These are phyloP conservation scores for Melastoma candidum DNA, from an alignment of 441 rosid species.

Conservation along the genomic window DNA sequence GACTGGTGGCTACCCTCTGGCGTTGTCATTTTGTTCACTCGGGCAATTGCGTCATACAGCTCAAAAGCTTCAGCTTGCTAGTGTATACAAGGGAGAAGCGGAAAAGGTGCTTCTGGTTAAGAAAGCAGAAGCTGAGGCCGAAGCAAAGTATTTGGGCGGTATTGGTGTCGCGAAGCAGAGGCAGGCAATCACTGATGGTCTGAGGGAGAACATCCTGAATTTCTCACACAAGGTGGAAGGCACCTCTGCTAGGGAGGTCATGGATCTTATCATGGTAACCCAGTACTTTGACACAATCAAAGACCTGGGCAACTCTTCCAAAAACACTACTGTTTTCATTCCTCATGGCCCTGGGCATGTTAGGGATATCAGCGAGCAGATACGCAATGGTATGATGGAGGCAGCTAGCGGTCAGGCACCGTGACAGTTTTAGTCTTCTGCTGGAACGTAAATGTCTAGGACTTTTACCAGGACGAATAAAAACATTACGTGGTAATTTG, in stretches of 20 bases:
- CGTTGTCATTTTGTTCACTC: neutral
- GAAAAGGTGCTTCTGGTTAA: slow-evolving; percentile 83
- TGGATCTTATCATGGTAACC: slow-evolving; percentile 96
- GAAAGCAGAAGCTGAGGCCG: slow-evolving; percentile 93
- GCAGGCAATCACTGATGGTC: slow-evolving; percentile 92
- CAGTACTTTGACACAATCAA: slow-evolving; percentile 93
- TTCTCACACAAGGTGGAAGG: slow-evolving; percentile 92
- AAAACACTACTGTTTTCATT: slow-evolving; percentile 84
- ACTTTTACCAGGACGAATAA: too few relatives aligned
- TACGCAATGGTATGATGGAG: slow-evolving; percentile 86
- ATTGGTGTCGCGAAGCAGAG: slow-evolving; percentile 96
- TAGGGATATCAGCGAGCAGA: slow-evolving; percentile 76
- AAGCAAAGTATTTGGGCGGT: slow-evolving; percentile 91
- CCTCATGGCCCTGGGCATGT: slow-evolving; percentile 98
- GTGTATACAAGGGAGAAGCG: slow-evolving; percentile 97
- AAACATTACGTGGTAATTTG: too few relatives aligned
- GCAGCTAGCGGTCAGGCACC: slow-evolving; percentile 39
- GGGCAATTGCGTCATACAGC: slow-evolving; percentile 36
- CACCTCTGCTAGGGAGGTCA: slow-evolving; percentile 82
- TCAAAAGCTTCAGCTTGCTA: slow-evolving; percentile 94
- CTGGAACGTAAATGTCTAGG: too few relatives aligned
- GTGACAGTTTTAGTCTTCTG: too few relatives aligned
- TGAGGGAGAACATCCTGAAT: slow-evolving; percentile 88
- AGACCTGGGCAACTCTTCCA: slow-evolving; percentile 83
- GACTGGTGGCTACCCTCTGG: neutral